Evolutionary conservation across 176 grass and related monocot genomes (phyloP), one percentile per base, ranked within the genome.

Genomic region (Triticum turgidum): DNA sequence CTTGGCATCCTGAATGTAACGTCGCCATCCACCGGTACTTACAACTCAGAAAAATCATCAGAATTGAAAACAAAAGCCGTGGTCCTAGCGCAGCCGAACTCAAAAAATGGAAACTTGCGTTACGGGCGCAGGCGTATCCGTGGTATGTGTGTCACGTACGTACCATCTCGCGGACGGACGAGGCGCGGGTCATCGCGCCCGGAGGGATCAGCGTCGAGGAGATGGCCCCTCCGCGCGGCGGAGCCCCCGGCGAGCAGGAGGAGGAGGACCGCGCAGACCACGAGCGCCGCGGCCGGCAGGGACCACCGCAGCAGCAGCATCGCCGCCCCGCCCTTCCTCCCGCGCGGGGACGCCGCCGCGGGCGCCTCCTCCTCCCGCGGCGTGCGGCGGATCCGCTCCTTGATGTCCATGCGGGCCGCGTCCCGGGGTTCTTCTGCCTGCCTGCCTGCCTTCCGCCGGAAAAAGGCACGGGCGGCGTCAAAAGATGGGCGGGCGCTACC

Each of bases 371-470:
- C 11, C 30, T 32, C 56, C 56, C 18, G 17, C 56, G 17, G 56
- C 17, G 85, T 41, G 76, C 77, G 82, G 77, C 85, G 89, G 89
- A 91, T 88, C 85, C 89, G 85, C 85, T 91, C 89, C 89, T 91
- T 91, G 69, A 91, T 54, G 85, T 88, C 85, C 89, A 90, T 90
- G 77, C 18, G 66, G 30, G 14, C 12, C 8, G 9, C n/a, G 45
- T 49, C 45, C 21, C 58, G 24, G 24, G 11, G n/a, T 24, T 24
- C 34, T 18, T 15, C 10, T 21, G 10, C 20, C 11, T 49, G 41
- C 18, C 10, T 45, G 39, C 39, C 45, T 18, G 44, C 5, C 9
- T 58, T 58, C 17, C 30, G 78, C 37, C 52, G 77, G 54, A 9
- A 17, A 39, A 79, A 78, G 34, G 54, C 54, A 62, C 68, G 11